Percentiles rank a stretch among this genome's conserved stretches.
phyloP scores from a whole-genome alignment of 768 basidiomycete genomes.

The Rhodotorula babjevae region DNA sequence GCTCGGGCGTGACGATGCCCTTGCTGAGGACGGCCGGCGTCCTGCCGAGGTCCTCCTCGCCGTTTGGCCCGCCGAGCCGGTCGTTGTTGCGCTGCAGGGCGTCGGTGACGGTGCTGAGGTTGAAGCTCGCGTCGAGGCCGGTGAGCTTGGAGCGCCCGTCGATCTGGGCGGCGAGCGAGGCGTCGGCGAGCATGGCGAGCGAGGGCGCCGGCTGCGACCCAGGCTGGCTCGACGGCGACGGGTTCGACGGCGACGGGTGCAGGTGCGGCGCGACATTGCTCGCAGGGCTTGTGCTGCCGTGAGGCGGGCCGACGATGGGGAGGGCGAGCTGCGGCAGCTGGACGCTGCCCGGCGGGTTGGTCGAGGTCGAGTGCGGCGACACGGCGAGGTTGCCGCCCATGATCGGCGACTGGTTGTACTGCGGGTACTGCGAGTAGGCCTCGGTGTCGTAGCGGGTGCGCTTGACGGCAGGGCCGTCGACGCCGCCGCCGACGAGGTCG shows the following conservation, averaged over 20 bases:
- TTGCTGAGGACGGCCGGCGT: slow-evolving; percentile 24
- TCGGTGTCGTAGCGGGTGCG: neutral
- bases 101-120: slow-evolving; percentile 27
- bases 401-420: neutral
- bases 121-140: slow-evolving; percentile 27
- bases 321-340: neutral
- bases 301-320: neutral
- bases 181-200: slow-evolving; percentile 30
- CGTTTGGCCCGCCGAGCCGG: neutral
- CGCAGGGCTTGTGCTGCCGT: neutral
- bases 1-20: slow-evolving; percentile 68
- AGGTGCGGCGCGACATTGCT: neutral
- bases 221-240: neutral
- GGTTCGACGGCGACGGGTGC: slow-evolving; percentile 1
- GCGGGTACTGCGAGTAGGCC: neutral
- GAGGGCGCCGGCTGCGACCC: slow-evolving; percentile 1
- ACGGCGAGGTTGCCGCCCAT: neutral
- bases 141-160: slow-evolving; percentile 20
- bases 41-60: neutral
- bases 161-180: slow-evolving; percentile 31
- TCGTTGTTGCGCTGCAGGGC: slow-evolving; percentile 14
- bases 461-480: neutral
- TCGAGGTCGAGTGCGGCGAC: neutral
- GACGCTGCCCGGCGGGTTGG: neutral
- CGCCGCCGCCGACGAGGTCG: neutral